A percentile compares a stretch with the other conserved stretches of the same genome.
phyloP scores from a whole-genome alignment of 805 yeast genomes.

The Cyberlindnera maritima region DNA sequence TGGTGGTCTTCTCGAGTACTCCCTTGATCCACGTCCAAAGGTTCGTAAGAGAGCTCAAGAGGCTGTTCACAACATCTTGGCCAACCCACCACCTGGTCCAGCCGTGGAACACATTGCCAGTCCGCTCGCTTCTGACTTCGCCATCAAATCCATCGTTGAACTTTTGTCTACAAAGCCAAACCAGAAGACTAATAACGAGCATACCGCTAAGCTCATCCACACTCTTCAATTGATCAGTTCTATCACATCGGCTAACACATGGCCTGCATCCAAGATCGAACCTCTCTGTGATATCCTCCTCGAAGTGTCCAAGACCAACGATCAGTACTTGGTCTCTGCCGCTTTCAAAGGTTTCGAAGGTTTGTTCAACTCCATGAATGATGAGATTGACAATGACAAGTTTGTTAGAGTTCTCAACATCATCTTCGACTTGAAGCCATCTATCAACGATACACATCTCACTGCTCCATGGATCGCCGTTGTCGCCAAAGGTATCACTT shows the following conservation, averaged over 20 bases:
- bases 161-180: slow-evolving; percentile 36
- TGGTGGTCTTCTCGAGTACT: slow-evolving; percentile 70
- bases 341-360: slow-evolving; percentile 85
- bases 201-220: slow-evolving; percentile 63
- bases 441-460: slow-evolving; percentile 76
- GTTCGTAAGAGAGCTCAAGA: slow-evolving; percentile 95
- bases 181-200: slow-evolving; percentile 44
- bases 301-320: slow-evolving; percentile 75
- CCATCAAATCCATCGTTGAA: slow-evolving; percentile 52
- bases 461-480: slow-evolving; percentile 96
- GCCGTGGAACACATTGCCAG: slow-evolving; percentile 76
- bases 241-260: slow-evolving; percentile 70
- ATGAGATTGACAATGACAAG: slow-evolving; percentile 58
- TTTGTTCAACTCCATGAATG: slow-evolving; percentile 63
- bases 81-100: slow-evolving; percentile 72
- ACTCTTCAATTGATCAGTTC: slow-evolving; percentile 70
- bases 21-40: slow-evolving; percentile 89
- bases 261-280: slow-evolving; percentile 75
- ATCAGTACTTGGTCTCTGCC: slow-evolving; percentile 78
- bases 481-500: slow-evolving; percentile 72
- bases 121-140: slow-evolving; percentile 62
- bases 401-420: slow-evolving; percentile 64
- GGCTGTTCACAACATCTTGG: slow-evolving; percentile 64
- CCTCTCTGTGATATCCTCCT: slow-evolving; percentile 73
- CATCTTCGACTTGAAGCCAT: slow-evolving; percentile 77